Percentiles rank a stretch among this genome's conserved stretches.
Evolutionary conservation across 2,329 filamentous ascomycete species (phyloP).

Genomic region (Byssochlamys sp.): DNA sequence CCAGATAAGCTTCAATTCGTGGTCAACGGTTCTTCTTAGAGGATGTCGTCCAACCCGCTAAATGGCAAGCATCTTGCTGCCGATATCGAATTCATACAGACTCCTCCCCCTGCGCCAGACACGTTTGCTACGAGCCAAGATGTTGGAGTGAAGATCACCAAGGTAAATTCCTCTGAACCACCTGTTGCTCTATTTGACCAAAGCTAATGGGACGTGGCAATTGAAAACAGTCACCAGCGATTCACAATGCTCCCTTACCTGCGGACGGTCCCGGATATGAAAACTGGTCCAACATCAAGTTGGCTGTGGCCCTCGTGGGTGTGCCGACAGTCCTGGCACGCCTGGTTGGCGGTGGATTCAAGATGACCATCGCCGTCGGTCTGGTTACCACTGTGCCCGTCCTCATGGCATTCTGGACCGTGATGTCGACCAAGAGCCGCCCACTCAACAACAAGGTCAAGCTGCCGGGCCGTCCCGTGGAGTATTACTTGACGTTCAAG

Average conservation of each 20-base stretch:
- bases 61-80: neutral
- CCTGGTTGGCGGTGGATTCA: conserved; percentile 72
- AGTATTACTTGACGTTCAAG: conserved; percentile 61
- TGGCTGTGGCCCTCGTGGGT: conserved; percentile 59
- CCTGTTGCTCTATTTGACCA: no score
- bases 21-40: neutral
- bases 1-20: neutral
- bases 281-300: conserved; percentile 72
- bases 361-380: conserved; percentile 80
- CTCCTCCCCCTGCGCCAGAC: neutral
- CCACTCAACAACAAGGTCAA: conserved; percentile 87
- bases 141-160: neutral
- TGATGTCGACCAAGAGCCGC: conserved; percentile 69
- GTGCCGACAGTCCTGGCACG: conserved; percentile 73
- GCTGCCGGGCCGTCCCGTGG: conserved; percentile 74
- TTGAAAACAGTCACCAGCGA: conserved; percentile 60
- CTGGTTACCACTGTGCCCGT: conserved; percentile 70
- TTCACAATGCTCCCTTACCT: conserved; percentile 88
- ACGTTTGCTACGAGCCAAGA: neutral
- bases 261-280: conserved; percentile 78
- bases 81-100: neutral
- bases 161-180: neutral
- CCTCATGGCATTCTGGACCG: conserved; percentile 70
- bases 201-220: neutral
- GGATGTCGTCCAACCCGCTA: neutral